Base-by-base conservation (phyloP, 176 grass and related monocot genomes). In the Aechmea fasciata region DNA sequence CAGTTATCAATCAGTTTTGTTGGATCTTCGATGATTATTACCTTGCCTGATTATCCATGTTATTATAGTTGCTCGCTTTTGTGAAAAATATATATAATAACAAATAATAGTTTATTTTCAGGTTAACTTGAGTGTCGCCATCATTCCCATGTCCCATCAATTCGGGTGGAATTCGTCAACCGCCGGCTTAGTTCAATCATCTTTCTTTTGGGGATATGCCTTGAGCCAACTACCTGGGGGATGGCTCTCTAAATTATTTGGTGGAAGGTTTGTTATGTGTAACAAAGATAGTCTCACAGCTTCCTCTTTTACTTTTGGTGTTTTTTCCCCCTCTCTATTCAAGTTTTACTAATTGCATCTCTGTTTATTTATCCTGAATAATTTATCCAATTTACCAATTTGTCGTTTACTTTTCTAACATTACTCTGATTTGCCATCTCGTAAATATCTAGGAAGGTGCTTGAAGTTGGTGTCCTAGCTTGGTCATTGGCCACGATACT, bases 91-190 rank as follows among this genome's bases (percentile, higher is more conserved):
- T 41, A 41, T 41, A 41, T 41, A 41, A 41, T 41, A 41, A 41
- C 33, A 41, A 7, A 41, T 41, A 41, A 41, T 7, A 41, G 33
- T 7, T 41, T 41, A 41, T 74, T 81, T 90, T 55, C 83, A 97
- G 94, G 94, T 97, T 80, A 97, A 97, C 73, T 79, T 97, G 77
- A 97, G 94, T 69, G 49, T 97, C 67, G 94, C 94, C 3, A 85
- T 97, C 28, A 97, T 97, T 69, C 94, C 94, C 13, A 97, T 97
- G 89, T 97, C 94, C 50, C 89, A 92, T 69, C 87, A 97, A 64
- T 97, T 87, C 65, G 94, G 94, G 55, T 97, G 89, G 89, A 97
- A 85, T 66, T 92, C 94, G 11, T 85, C 94, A 24, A 97, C 94
- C 17, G 94, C 86, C 41, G 94, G 94, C 59, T 81, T 97, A 77